phyloP scores from a whole-genome alignment of 805 yeast genomes.

The Millerozyma acaciae region DNA sequence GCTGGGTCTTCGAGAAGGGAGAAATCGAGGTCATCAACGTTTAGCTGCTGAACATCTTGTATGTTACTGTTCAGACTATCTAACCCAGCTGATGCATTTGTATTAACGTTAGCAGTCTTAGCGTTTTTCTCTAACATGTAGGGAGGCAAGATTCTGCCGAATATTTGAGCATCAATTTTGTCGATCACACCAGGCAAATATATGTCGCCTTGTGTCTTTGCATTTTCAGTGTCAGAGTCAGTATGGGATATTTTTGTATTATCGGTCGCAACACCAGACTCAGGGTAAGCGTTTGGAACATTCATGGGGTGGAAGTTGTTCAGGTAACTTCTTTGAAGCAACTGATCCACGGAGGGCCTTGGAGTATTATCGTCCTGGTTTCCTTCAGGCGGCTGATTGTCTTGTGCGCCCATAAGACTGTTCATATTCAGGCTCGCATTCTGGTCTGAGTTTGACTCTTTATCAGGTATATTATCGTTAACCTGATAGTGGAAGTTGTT shows the following conservation, averaged over 20 bases:
- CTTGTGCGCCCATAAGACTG: background rate
- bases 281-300: background rate
- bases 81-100: background rate
- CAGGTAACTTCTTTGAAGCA: too few species aligned
- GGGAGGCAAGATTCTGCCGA: constrained; percentile 81
- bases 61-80: constrained; percentile 1
- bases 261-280: background rate
- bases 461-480: background rate
- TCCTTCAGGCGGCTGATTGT: constrained; percentile 1
- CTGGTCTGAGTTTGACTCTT: constrained; percentile 1
- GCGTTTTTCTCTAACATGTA: constrained; percentile 56
- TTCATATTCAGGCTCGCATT: background rate
- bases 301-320: background rate
- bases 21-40: constrained; percentile 19
- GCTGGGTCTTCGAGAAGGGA: constrained; percentile 15
- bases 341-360: background rate
- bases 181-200: constrained; percentile 84
- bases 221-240: constrained; percentile 2
- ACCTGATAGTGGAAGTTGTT: constrained; percentile 16
- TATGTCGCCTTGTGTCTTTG: constrained; percentile 14
- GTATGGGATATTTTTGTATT: background rate
- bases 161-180: constrained; percentile 76
- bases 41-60: constrained; percentile 9
- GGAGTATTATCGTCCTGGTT: background rate
- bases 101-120: constrained; percentile 2